phyloP scores from a whole-genome alignment of 1,284 basidiomycete genomes.

The Cutaneotrichosporon curvatum region DNA sequence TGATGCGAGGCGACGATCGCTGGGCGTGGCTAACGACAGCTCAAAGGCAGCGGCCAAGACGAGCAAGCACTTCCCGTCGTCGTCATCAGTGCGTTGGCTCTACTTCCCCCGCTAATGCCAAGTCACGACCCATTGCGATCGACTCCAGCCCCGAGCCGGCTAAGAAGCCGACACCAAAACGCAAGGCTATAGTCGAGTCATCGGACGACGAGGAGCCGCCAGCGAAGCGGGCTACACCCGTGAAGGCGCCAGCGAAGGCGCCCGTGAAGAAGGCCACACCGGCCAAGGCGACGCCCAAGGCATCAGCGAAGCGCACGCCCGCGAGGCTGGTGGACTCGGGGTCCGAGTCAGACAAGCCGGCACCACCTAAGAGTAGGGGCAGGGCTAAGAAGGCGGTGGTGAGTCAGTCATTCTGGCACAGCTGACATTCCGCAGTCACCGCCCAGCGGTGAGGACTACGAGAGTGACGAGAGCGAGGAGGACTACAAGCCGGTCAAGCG shows the following conservation, averaged over 20 bases:
- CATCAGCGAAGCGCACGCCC: conserved; percentile 34
- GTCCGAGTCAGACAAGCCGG: conserved; percentile 11
- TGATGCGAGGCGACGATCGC: no score
- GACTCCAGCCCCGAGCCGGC: conserved; percentile 7
- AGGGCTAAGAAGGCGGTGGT: conserved; percentile 21
- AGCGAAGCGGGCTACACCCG: conserved; percentile 12
- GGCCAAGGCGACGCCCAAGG: conserved; percentile 17
- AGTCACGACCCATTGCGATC: conserved; percentile 9
- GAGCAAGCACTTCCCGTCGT: conserved; percentile 30
- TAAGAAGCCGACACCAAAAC: conserved; percentile 15
- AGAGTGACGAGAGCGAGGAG: conserved; percentile 21
- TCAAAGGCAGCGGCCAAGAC: no score
- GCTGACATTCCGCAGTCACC: neutral
- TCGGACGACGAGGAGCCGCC: conserved; percentile 4
- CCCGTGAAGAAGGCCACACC: neutral
- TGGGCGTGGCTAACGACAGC: neutral
- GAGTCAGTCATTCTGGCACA: neutral
- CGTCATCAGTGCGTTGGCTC: conserved; percentile 14
- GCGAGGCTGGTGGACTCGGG: neutral
- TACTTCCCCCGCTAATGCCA: neutral
- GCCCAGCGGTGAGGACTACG: conserved; percentile 7
- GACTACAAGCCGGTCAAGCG: conserved; percentile 22
- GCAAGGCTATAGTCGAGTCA: conserved; percentile 5
- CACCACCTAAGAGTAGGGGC: conserved; percentile 33
- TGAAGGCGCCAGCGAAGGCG: conserved; percentile 10